Evolutionary conservation across 495 filamentous ascomycete genomes (phyloP), one percentile per base, ranked within the genome.

Genomic region (Melanomma pulvis-pyrius): DNA sequence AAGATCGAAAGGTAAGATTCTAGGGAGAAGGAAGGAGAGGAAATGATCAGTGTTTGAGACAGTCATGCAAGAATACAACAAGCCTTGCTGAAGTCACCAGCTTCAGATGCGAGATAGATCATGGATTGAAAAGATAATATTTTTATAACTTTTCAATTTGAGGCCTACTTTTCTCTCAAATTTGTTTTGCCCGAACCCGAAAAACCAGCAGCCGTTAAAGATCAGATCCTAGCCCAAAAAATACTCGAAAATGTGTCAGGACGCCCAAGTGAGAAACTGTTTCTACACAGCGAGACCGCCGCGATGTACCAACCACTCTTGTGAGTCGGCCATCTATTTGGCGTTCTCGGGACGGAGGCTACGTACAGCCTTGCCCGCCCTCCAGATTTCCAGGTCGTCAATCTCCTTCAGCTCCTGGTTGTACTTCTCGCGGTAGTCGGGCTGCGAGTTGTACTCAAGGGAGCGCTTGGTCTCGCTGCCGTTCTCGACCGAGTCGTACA

Each of bases 391-490:
- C 78, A 98, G 81, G 73, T 91, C 85, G 71, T 92, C 87, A 82
- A 98, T 97, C 82, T 97, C 93, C 80, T 94, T 80, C 86, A 98
- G 87, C 88, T 98, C 94, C 75, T 88, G 82, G 87, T 97, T 91
- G 77, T 91, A 98, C 82, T 90, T 91, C 87, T 97, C 83, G 67
- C 94, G 87, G 85, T 98, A 98, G 80, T 98, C 90, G 68, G 87
- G 83, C 79, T 96, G 90, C 71, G 87, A 86, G 85, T 97, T 97
- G 86, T 93, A 98, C 76, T 96, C 91, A 75, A 98, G 87, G 55
- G 91, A 89, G 76, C 92, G 86, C 87, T 90, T 82, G 73, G 96
- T 98, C 89, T 98, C 96, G 70, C 83, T 85, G 76, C 94, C 94
- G 70, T 88, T 83, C 79, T 86, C 85, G 71, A 98, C 94, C 70